Percentiles rank a stretch among this genome's conserved stretches.
phyloP scores from a whole-genome alignment of 257 asterid genomes.

The Euphrasia confusa region DNA sequence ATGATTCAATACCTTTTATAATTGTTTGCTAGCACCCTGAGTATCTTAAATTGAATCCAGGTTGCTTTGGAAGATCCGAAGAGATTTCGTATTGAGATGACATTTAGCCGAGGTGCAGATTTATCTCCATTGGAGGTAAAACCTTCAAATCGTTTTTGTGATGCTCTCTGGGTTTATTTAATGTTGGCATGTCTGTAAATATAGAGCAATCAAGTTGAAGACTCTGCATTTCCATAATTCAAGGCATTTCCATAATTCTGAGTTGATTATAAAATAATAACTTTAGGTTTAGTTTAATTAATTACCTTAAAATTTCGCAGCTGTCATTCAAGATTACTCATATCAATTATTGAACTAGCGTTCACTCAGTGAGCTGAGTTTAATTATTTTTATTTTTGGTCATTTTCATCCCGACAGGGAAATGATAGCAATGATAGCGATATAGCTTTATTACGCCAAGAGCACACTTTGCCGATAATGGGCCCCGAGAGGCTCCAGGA shows the following conservation, averaged over 20 bases:
- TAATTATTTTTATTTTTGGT: neutral
- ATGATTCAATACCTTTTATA: no score
- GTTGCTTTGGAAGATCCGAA: constrained; percentile 89
- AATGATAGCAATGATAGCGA: constrained; percentile 38
- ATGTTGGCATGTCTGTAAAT: constrained; percentile 8
- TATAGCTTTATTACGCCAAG: constrained; percentile 78
- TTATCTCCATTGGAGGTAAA: constrained; percentile 89
- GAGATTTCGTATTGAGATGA: constrained; percentile 83
- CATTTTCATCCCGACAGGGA: constrained; percentile 36
- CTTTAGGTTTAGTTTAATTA: neutral
- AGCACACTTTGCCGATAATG: constrained; percentile 95
- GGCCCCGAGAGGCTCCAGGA: constrained; percentile 99
- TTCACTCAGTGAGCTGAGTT: neutral
- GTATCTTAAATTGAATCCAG: constrained; percentile 38
- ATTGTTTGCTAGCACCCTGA: neutral
- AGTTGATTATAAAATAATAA: neutral
- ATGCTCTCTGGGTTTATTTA: neutral
- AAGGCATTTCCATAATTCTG: no score
- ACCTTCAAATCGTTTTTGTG: constrained; percentile 8
- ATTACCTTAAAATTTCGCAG: neutral
- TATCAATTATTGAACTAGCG: neutral
- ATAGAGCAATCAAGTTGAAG: neutral
- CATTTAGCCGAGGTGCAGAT: constrained; percentile 98
- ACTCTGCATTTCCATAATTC: neutral
- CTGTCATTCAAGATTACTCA: neutral